Conservation (phyloP, 2,329 filamentous ascomycete species). For the Pestalotiopsis sp. region DNA sequence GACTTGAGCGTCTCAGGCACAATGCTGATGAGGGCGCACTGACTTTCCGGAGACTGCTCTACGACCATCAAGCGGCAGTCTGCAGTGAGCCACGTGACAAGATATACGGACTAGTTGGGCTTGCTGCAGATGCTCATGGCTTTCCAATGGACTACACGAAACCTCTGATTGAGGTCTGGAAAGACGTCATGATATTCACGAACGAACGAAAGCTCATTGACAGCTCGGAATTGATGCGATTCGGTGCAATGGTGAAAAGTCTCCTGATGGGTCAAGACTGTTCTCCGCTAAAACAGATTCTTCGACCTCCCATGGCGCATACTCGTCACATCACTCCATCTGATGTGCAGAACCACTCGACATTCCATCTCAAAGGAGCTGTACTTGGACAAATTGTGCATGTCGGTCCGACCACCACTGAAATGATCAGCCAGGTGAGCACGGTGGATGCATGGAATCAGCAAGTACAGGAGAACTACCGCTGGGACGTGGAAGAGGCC, state of each 20-base stretch:
- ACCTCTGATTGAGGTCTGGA: conserved; percentile 26
- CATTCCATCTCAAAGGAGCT: conserved; percentile 4
- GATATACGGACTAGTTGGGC: conserved; percentile 29
- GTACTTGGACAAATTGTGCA: conserved; percentile 11
- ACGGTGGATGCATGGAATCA: conserved; percentile 11
- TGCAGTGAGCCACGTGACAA: conserved; percentile 32
- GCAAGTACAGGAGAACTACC: conserved; percentile 11
- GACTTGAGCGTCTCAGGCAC: conserved; percentile 18
- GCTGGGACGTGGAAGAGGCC: conserved; percentile 1
- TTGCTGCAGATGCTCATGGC: conserved; percentile 24
- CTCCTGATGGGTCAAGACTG: conserved; percentile 8
- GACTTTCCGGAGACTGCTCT: conserved; percentile 22
- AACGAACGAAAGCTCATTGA: conserved; percentile 11
- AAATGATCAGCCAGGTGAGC: background rate
- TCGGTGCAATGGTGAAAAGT: conserved; percentile 12
- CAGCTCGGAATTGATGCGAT: conserved; percentile 7
- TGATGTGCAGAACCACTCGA: background rate
- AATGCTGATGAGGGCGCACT: conserved; percentile 15
- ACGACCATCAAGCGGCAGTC: conserved; percentile 21
- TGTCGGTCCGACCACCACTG: conserved; percentile 9
- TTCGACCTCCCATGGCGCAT: conserved; percentile 4
- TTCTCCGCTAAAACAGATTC: conserved; percentile 6
- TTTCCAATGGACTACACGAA: conserved; percentile 31
- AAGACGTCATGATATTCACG: conserved; percentile 27
- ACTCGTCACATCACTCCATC: background rate